Base-by-base conservation (phyloP, 495 filamentous ascomycete genomes). In the Extremus antarcticus region DNA sequence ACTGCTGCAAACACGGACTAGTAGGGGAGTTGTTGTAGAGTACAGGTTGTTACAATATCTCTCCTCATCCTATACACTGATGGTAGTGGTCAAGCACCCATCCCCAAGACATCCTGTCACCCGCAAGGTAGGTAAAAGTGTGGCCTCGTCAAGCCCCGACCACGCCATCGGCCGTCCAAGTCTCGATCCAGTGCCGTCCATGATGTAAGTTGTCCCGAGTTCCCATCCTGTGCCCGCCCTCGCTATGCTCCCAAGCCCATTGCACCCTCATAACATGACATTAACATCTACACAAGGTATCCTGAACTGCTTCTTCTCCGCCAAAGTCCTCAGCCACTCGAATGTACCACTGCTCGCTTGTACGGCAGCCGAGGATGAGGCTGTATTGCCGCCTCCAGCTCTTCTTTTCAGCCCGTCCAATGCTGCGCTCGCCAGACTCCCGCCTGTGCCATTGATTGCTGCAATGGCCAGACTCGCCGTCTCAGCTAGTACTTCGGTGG, bases 231-330 rank as follows among this genome's bases (percentile, higher is more conserved):
- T 13, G 29, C 29, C 29, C 29, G 29, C 29, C 4, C 4, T 7
- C 13, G 29, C 29, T 35, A 35, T 35, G 29, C 4, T 13, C 29
- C 29, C n/a, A n/a, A n/a, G n/a, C n/a, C n/a, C n/a, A n/a, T 7
- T 13, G 29, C 29, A 7, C 29, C 15, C 41, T 65, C 50, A 70
- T 25, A 71, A 54, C 51, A 67, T 55, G 13, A 71, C 55, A 25
- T 66, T 21, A 16, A 71, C 68, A 57, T 71, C 68, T 47, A 73
- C 32, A 52, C 70, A 71, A 17, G 61, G 60, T 50, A 73, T 64
- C 53, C 70, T 45, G 54, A 66, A 66, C 60, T 69, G 65, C 57
- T 59, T 65, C 65, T 65, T 69, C 45, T 62, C 63, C 40, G 63
- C 22, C 46, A 67, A 39, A n/a, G 63, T 53, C 43, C 59, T 63